Base-by-base conservation (phyloP, 352 stramenopile genomes). In the Globisporangium paroecandrum region DNA sequence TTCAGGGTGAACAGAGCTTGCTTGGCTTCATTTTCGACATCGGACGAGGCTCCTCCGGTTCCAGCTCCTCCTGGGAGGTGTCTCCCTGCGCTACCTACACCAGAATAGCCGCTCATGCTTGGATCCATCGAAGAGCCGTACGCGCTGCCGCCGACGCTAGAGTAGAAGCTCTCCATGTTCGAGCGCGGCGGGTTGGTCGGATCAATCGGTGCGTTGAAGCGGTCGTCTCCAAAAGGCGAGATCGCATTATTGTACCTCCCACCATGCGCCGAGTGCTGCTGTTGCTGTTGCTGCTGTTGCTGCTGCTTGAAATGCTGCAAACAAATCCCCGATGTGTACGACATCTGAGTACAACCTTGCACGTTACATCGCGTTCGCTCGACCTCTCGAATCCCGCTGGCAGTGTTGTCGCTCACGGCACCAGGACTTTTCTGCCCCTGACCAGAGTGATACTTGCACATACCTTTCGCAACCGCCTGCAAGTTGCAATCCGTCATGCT, bases 311-410 rank as follows among this genome's bases (percentile, higher is more conserved):
- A 62, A 62, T 92, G 81, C 41, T 85, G 69, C 27, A 79, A 62
- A 67, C 82, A 90, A 20, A 90, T 58, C 6, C 82, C 82, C 0
- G 69, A 78, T 22, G 75, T 59, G 49, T 89, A 89, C 54, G 77
- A 77, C 27, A 76, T 29, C 56, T 85, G 82, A 12, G 49, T 63
- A 62, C 84, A 90, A 4, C 75, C 78, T 32, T 69, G 20, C 58
- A 77, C 60, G 10, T 58, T 53, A 53, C 73, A 86, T 6, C 54
- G 66, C 49, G 71, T 81, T 43, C 68, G 70, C 46, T 82, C 72
- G 29, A 75, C 65, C 38, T 69, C 69, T 56, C 72, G 76, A 56
- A 75, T 68, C 64, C 72, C 64, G 51, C 55, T 81, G 15, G 24
- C 62, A 59, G 41, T 41, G 12, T 41, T 58, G 29, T 55, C 66